Evolutionary conservation across 129 eudicot genomes (phyloP), one percentile per base, ranked within the genome.

Genomic region (Chrysanthemum makinoi): DNA sequence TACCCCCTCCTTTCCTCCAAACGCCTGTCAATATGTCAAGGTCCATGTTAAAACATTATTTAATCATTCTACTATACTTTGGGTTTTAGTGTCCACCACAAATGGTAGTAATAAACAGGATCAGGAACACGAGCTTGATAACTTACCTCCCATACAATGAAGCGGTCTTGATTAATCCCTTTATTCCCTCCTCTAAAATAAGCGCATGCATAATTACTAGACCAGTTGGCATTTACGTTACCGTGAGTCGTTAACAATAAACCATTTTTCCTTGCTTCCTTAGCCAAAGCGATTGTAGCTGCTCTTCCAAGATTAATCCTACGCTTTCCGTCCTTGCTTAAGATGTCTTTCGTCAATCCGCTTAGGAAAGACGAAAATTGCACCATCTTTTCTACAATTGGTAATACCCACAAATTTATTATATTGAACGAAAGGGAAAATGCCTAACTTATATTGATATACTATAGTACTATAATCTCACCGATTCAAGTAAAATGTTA

Each of bases 1-100:
- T 84, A 87, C 85, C 72, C 86, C 97, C 61, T 95, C 85, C 76
- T 95, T 87, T 74, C 84, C 85, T 66, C 99, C 99, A 84, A 90
- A 95, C 35, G 78, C 92, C 99, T 94, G 72, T 58, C 51, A 69
- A 44, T 69, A 73, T 11, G 58, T 62, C 79, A 79, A 61, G 30
- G 44, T 63, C 7, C 47, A n/a, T 26, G 14, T 10, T 26, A 50
- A 20, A 35, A 39, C 13, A 58, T 39, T 24, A 48, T 16, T 13
- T 70, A 22, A 65, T 56, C 7, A 73, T 35, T 12, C 60, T 22
- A 46, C 22, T 18, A 39, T 18, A 39, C 20, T 44, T 8, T n/a
- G 26, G 1, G 16, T 46, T 24, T 44, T 6, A 35, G 62, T 30
- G 43, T 39, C 46, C 46, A 39, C 2, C 10, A 39, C 46, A 44